These are phyloP conservation scores for Aspergillus saccharolyticus DNA, from an alignment of 495 filamentous ascomycete genomes.

Conservation along the genomic window DNA sequence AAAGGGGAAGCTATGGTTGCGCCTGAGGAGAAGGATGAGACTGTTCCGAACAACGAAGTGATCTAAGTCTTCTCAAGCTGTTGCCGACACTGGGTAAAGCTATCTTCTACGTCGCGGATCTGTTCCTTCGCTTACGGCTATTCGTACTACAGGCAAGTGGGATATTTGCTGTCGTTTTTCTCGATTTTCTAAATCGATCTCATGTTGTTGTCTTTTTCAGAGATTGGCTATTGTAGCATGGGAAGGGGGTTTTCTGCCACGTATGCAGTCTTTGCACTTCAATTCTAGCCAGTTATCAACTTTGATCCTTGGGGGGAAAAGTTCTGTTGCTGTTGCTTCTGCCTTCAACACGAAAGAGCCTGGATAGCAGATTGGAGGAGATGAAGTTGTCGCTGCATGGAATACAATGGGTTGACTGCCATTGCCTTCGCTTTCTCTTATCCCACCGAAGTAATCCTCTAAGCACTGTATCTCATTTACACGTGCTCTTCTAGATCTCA, in stretches of 20 bases:
- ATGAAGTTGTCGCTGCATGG: background rate
- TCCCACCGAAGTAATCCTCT: background rate
- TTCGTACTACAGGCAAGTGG: background rate
- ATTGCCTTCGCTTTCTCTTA: background rate
- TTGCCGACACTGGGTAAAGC: background rate
- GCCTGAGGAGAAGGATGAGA: background rate
- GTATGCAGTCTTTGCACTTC: background rate
- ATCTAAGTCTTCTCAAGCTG: background rate
- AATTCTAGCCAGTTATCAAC: background rate
- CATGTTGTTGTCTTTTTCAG: background rate
- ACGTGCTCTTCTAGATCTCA: background rate
- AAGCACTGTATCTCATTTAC: background rate
- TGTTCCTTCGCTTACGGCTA: too few species aligned
- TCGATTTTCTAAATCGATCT: background rate
- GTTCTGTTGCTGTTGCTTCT: background rate
- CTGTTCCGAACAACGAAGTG: background rate
- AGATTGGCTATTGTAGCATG: background rate
- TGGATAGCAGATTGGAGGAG: background rate
- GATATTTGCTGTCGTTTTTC: background rate
- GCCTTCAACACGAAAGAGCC: background rate
- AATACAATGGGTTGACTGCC: background rate
- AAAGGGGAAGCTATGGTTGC: background rate
- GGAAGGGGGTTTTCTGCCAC: background rate
- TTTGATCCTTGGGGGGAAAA: background rate
- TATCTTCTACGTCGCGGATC: background rate